Evolutionary conservation across 176 grass and related monocot species (phyloP).

Genomic region (Eremochloa ophiuroides): DNA sequence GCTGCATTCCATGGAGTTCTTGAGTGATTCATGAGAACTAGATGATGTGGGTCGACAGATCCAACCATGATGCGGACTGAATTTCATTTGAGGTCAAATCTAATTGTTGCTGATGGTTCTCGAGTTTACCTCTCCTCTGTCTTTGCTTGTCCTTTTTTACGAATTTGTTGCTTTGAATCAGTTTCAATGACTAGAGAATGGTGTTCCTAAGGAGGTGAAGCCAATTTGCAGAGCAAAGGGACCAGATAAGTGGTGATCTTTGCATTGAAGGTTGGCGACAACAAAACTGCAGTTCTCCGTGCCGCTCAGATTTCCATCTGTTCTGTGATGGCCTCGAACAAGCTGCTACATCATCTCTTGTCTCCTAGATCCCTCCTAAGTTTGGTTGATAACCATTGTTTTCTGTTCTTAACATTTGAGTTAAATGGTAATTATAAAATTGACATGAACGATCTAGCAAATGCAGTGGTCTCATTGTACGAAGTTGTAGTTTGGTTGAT

Average conservation of each 20-base stretch:
- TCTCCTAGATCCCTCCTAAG: too few relatives aligned
- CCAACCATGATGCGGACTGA: slow-evolving; percentile 54
- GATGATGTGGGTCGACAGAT: slow-evolving; percentile 34
- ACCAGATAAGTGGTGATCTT: slow-evolving; percentile 38
- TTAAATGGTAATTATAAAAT: not conserved
- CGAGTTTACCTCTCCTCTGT: not conserved
- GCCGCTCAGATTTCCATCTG: slow-evolving; percentile 35
- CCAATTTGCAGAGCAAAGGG: slow-evolving; percentile 64
- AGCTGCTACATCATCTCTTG: slow-evolving; percentile 37
- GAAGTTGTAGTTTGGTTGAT: slow-evolving; percentile 35
- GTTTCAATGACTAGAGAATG: not conserved
- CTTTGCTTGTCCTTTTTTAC: not conserved
- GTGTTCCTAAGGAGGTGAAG: not conserved
- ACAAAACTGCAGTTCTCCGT: slow-evolving; percentile 57
- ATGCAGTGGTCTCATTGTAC: slow-evolving; percentile 58
- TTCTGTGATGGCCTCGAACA: slow-evolving; percentile 71
- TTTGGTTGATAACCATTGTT: not conserved
- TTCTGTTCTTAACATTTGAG: too few relatives aligned
- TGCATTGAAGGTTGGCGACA: slow-evolving; percentile 70
- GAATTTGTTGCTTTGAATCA: not conserved
- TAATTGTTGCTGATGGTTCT: slow-evolving; percentile 42
- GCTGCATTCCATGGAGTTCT: not conserved
- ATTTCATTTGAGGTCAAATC: slow-evolving; percentile 43
- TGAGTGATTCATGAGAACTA: not conserved
- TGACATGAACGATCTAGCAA: not conserved